Percentiles rank a stretch among this genome's conserved stretches.
Conservation (phyloP, 176 grass and related monocot genomes). For the Phoenix dactylifera region DNA sequence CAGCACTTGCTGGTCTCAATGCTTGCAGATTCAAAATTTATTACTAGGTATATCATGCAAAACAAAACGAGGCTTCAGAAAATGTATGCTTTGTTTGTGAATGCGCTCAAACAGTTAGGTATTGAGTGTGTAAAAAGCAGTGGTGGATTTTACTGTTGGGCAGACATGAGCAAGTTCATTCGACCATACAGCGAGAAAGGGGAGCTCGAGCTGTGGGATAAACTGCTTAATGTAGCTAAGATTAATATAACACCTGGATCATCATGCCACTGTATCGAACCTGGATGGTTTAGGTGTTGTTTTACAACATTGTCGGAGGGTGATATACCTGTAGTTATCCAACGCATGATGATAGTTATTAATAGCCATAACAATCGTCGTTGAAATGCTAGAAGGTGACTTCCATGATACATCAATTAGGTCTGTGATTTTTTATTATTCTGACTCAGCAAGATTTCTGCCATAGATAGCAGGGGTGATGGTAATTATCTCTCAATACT, state of each 20-base stretch:
- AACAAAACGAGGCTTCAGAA: conserved; percentile 53
- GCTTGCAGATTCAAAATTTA: conserved; percentile 69
- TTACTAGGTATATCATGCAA: conserved; percentile 46
- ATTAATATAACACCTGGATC: conserved; percentile 82
- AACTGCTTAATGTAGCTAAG: conserved; percentile 72
- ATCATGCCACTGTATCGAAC: conserved; percentile 96
- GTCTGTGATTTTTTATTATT: too few relatives aligned
- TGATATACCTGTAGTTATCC: conserved; percentile 72
- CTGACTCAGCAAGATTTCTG: too few relatives aligned
- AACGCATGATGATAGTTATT: conserved; percentile 65
- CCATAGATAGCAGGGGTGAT: too few relatives aligned
- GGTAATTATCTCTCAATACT: too few relatives aligned
- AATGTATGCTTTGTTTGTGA: conserved; percentile 49
- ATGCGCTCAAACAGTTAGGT: conserved; percentile 69
- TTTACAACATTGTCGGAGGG: conserved; percentile 71
- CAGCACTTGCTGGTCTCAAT: too few relatives aligned
- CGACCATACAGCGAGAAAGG: conserved; percentile 86
- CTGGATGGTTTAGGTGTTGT: conserved; percentile 91
- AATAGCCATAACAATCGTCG: conserved; percentile 21
- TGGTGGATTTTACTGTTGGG: conserved; percentile 98
- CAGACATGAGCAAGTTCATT: conserved; percentile 92
- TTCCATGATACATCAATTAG: too few relatives aligned
- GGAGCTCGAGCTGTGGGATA: conserved; percentile 74
- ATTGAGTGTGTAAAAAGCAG: conserved; percentile 68
- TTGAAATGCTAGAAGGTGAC: not conserved